Conservation (phyloP, 352 stramenopile species). For the Thalassiosira allenii region DNA sequence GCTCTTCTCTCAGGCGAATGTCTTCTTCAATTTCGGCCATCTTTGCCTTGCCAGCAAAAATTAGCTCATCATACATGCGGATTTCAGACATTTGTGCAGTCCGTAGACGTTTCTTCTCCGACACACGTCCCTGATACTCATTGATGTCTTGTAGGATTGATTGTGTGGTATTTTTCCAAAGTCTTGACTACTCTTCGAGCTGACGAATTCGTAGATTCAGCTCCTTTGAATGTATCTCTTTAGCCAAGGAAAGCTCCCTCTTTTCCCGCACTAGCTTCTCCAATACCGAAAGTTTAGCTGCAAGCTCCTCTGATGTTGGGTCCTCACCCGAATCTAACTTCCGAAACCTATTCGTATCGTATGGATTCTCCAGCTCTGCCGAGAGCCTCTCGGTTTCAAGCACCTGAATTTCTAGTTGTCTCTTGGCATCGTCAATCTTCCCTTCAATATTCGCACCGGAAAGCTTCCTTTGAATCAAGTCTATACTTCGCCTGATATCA, state of each 20-base stretch:
- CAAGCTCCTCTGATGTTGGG: constrained; percentile 37
- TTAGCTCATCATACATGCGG: constrained; percentile 45
- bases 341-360: constrained; percentile 12
- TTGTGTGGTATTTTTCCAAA: constrained; percentile 32
- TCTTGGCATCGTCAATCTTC: constrained; percentile 33
- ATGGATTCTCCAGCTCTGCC: constrained; percentile 35
- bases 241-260: constrained; percentile 24
- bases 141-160: constrained; percentile 36
- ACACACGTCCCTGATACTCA: constrained; percentile 33
- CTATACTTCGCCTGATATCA: constrained; percentile 37
- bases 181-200: constrained; percentile 23
- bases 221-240: constrained; percentile 40
- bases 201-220: background rate
- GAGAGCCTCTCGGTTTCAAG: constrained; percentile 30
- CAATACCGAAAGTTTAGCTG: constrained; percentile 18
- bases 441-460: constrained; percentile 9
- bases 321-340: constrained; percentile 33
- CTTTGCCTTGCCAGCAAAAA: constrained; percentile 21
- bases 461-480: constrained; percentile 38
- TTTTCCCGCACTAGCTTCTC: constrained; percentile 45
- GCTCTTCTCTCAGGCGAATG: constrained; percentile 30
- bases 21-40: constrained; percentile 32
- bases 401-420: constrained; percentile 35
- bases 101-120: constrained; percentile 26
- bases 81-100: constrained; percentile 46